Conservation (phyloP, 1,284 basidiomycete species). For the Sporisorium reilianum region DNA sequence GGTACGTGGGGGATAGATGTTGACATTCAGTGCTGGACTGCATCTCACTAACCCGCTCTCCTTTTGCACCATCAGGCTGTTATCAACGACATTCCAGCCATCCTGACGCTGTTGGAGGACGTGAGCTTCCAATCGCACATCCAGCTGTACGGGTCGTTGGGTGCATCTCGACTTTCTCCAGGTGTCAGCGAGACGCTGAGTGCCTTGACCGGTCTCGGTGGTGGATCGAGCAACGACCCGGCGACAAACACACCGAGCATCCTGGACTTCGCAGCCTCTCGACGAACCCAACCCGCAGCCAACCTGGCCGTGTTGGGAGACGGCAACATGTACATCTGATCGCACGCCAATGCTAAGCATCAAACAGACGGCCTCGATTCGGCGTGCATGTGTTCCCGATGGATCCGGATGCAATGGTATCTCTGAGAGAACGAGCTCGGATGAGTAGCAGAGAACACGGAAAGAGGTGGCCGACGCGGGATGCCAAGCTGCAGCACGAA, state of each 20-base stretch:
- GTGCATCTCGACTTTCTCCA: constrained; percentile 13
- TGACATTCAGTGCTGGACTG: neutral
- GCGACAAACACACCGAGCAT: constrained; percentile 1
- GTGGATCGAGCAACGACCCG: neutral
- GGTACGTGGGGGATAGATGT: constrained; percentile 9
- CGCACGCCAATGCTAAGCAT: neutral
- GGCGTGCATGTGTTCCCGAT: neutral
- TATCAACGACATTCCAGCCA: constrained; percentile 13
- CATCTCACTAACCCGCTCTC: neutral
- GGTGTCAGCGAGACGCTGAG: constrained; percentile 12
- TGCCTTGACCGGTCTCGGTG: constrained; percentile 18
- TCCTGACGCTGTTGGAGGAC: constrained; percentile 36
- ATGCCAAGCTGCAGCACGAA: no score
- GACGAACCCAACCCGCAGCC: constrained; percentile 22
- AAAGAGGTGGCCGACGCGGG: no score
- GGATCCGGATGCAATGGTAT: neutral
- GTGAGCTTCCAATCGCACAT: constrained; percentile 41
- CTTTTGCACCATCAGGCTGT: constrained; percentile 19
- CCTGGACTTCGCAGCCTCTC: constrained; percentile 31
- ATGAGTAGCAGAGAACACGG: no score
- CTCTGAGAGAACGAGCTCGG: no score
- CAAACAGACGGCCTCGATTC: neutral
- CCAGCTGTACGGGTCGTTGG: constrained; percentile 40
- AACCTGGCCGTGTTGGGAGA: constrained; percentile 43
- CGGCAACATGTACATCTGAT: constrained; percentile 53